A percentile compares a stretch with the other conserved stretches of the same genome.
Conservation (phyloP, 2,329 filamentous ascomycete genomes). For the Trichophyton benhamiae region DNA sequence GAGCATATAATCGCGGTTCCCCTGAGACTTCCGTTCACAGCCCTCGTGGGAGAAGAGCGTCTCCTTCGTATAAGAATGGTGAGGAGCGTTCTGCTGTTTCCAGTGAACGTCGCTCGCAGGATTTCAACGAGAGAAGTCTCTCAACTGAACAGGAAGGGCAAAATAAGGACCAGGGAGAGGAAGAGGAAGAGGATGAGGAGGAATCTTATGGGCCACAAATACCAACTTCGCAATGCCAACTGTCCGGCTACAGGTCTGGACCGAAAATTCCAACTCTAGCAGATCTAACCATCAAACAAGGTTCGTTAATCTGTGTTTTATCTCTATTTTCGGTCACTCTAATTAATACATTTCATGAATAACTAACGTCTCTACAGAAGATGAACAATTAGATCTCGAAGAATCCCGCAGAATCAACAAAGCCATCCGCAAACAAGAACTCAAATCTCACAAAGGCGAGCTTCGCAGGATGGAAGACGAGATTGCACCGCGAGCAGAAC, state of each 20-base stretch:
- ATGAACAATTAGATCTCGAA: conserved; percentile 35
- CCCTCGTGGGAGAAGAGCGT: not conserved
- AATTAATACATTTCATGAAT: not conserved
- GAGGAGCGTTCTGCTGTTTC: not conserved
- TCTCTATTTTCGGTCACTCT: conserved; percentile 16
- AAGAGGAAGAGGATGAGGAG: conserved; percentile 46
- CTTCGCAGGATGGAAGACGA: conserved; percentile 48
- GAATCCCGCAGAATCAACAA: conserved; percentile 55
- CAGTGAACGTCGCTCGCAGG: not conserved
- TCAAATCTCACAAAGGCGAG: conserved; percentile 32
- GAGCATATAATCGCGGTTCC: conserved; percentile 7
- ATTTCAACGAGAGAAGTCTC: not conserved
- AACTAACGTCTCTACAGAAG: conserved; percentile 23
- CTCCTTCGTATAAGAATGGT: not conserved
- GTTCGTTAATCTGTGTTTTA: conserved; percentile 14
- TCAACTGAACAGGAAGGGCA: conserved; percentile 21
- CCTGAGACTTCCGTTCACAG: not conserved
- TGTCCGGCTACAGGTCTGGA: conserved; percentile 29
- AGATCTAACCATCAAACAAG: conserved; percentile 54
- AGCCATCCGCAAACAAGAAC: conserved; percentile 52
- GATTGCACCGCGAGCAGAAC: conserved; percentile 65
- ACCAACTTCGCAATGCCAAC: not conserved
- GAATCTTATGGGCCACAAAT: conserved; percentile 51
- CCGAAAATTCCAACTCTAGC: conserved; percentile 57
- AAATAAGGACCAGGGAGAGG: conserved; percentile 30